Evolutionary conservation across 768 basidiomycete species (phyloP).

Genomic region (Kondoa malvinella): DNA sequence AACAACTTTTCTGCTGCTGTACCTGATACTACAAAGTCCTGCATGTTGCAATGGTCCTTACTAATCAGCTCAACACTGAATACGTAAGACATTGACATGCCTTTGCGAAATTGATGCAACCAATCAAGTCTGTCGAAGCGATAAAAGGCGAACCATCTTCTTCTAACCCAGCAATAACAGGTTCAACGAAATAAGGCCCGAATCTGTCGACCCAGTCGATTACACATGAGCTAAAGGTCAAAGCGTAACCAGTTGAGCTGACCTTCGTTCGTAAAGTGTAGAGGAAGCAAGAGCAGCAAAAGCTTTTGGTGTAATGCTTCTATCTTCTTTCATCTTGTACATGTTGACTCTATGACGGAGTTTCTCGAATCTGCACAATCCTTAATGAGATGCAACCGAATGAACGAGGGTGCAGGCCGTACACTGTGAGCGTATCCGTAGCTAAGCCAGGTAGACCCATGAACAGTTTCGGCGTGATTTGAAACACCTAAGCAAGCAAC

Average conservation of each 20-base stretch:
- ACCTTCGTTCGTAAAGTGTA: constrained; percentile 80
- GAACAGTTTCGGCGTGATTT: constrained; percentile 79
- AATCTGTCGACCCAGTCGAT: constrained; percentile 37
- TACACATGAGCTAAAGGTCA: background rate
- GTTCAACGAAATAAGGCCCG: constrained; percentile 89
- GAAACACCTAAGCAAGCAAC: constrained; percentile 57
- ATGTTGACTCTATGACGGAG: constrained; percentile 92
- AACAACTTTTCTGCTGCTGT: constrained; percentile 81
- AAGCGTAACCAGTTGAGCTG: constrained; percentile 5
- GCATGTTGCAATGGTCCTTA: background rate
- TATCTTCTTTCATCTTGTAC: constrained; percentile 98
- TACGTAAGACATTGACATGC: background rate
- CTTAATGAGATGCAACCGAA: background rate
- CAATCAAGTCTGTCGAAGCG: constrained; percentile 82
- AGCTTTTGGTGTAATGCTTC: constrained; percentile 87
- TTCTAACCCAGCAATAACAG: constrained; percentile 63
- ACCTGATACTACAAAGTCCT: constrained; percentile 87
- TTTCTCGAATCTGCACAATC: constrained; percentile 53
- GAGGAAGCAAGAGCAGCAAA: constrained; percentile 91
- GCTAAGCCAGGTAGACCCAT: constrained; percentile 81
- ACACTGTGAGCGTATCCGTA: constrained; percentile 86
- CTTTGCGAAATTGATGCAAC: constrained; percentile 80
- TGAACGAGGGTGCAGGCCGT: constrained; percentile 17
- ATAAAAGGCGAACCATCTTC: constrained; percentile 73
- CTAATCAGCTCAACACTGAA: background rate